Conservation (phyloP, 225 moss, liverwort and hornwort species). For the Rhytidiadelphus loreus region DNA sequence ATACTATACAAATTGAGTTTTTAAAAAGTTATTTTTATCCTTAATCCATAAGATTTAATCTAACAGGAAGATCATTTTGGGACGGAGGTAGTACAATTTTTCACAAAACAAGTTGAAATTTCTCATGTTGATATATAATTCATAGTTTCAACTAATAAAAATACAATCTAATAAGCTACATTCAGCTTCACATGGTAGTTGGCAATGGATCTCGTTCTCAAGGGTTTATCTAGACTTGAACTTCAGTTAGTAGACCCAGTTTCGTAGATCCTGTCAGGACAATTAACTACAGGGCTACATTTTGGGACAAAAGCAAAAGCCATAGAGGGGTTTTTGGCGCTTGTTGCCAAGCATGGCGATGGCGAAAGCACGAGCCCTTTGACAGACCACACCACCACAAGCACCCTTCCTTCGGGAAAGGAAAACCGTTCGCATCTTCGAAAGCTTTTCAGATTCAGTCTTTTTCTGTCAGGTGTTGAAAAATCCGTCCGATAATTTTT, state of each 20-base stretch:
- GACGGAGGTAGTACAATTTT: too few species aligned
- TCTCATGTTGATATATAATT: too few species aligned
- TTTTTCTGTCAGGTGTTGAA: background rate
- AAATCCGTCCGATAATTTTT: background rate
- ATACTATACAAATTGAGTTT: too few species aligned
- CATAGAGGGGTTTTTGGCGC: background rate
- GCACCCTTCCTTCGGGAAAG: background rate
- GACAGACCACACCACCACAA: background rate
- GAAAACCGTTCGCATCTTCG: background rate
- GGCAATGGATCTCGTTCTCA: too few species aligned
- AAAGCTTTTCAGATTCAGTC: background rate
- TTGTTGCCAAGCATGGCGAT: background rate
- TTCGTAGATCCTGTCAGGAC: background rate
- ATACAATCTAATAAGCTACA: too few species aligned
- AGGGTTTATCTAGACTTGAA: too few species aligned
- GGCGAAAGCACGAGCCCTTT: background rate
- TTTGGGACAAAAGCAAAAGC: background rate
- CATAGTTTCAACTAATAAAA: too few species aligned
- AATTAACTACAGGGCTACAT: background rate
- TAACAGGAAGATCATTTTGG: too few species aligned
- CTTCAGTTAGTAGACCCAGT: background rate
- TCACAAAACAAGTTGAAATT: too few species aligned
- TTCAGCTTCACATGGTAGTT: too few species aligned
- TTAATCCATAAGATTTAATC: too few species aligned
- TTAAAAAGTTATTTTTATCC: too few species aligned